Conservation (phyloP, 2,329 filamentous ascomycete genomes). For the Fonsecaea multimorphosa region DNA sequence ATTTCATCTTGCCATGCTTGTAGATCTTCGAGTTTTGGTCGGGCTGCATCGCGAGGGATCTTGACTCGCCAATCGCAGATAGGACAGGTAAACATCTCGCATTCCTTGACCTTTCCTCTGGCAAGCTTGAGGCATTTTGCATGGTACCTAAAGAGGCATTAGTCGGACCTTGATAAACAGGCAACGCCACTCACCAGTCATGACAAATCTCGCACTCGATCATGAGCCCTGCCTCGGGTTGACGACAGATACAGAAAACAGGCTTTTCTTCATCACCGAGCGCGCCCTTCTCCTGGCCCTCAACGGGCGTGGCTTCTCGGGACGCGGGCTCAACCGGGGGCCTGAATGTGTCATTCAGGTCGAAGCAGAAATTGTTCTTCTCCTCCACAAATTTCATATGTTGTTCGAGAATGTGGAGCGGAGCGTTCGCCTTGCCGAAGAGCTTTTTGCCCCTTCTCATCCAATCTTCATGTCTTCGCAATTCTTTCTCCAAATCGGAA, state of each 20-base stretch:
- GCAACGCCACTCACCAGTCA: constrained; percentile 74
- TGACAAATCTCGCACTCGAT: constrained; percentile 98
- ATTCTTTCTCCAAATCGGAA: constrained; percentile 89
- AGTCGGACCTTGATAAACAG: constrained; percentile 33
- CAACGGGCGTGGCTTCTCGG: constrained; percentile 72
- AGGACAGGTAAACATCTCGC: constrained; percentile 97
- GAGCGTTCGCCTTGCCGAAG: constrained; percentile 97
- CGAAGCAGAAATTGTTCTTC: constrained; percentile 89
- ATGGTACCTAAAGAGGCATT: constrained; percentile 73
- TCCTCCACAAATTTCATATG: constrained; percentile 94
- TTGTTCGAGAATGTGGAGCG: constrained; percentile 89
- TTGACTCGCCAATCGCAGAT: constrained; percentile 98
- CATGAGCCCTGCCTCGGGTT: constrained; percentile 96
- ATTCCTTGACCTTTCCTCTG: constrained; percentile 95
- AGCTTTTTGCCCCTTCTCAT: constrained; percentile 98
- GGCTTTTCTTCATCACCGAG: constrained; percentile 68
- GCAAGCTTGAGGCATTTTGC: constrained; percentile 98
- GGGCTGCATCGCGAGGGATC: constrained; percentile 93
- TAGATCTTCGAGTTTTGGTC: constrained; percentile 92
- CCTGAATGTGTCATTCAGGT: constrained; percentile 84
- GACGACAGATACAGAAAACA: constrained; percentile 96
- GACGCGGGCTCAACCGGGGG: constrained; percentile 91
- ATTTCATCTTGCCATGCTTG: constrained; percentile 85
- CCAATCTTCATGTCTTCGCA: constrained; percentile 97
- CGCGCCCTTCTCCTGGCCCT: constrained; percentile 58